These are phyloP conservation scores for Knufia fluminis DNA, from an alignment of 2,329 filamentous ascomycete genomes.

Conservation along the genomic window DNA sequence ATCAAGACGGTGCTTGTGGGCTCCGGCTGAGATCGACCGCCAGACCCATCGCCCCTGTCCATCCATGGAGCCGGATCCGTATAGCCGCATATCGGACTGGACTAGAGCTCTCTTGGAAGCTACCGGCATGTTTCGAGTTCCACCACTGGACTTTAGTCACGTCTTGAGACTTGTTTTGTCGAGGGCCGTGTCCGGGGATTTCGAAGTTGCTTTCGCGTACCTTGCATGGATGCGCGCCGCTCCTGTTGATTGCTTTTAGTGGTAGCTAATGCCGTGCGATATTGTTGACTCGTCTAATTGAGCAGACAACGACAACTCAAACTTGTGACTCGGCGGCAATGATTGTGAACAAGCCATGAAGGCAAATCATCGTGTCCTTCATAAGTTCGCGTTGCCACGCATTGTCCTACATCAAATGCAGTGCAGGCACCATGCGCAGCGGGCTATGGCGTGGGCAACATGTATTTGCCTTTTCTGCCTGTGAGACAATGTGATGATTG, in stretches of 20 bases:
- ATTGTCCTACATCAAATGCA: too few relatives aligned
- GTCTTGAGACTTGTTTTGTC: background rate
- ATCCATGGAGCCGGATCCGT: background rate
- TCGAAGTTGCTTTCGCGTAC: constrained; percentile 3
- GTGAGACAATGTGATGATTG: background rate
- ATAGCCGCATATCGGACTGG: background rate
- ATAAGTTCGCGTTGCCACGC: too few relatives aligned
- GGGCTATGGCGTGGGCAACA: background rate
- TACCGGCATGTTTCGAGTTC: too few relatives aligned
- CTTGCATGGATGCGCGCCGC: background rate
- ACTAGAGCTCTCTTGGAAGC: background rate
- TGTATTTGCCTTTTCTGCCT: background rate
- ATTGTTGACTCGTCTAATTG: background rate
- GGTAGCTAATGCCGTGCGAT: background rate
- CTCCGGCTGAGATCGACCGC: constrained; percentile 6
- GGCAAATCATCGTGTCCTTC: too few relatives aligned
- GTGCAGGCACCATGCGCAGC: background rate
- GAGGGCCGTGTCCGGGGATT: background rate
- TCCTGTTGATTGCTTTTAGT: background rate
- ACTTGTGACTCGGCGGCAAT: too few relatives aligned
- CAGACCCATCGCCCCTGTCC: background rate
- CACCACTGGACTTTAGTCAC: background rate
- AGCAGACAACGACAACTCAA: background rate
- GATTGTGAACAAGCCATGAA: too few relatives aligned
- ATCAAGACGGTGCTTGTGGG: background rate